Base-by-base conservation (phyloP, 1,284 basidiomycete genomes). In the Inonotus obliquus region DNA sequence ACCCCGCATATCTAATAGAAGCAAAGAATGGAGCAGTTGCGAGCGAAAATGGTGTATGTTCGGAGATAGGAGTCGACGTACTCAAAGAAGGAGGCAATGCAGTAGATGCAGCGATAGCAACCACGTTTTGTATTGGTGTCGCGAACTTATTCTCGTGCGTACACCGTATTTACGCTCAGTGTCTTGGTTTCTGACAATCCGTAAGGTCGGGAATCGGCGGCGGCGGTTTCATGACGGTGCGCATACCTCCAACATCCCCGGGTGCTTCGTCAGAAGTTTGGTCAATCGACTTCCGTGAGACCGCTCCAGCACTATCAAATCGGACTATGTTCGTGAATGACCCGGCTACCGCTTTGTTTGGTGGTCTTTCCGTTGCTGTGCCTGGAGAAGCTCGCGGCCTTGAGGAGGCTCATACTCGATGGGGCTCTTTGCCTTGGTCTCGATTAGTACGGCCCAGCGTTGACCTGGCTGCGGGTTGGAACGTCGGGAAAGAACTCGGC, bases 201-300 rank as follows among this genome's bases (percentile, higher is more conserved):
- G 19, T 39, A 55, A 91, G 90, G 4, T 88, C 89, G 14, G 89
- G 94, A 1, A 91, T 97, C 54, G 94, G 93, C 21, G 94, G 94
- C 1, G 95, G 94, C 29, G 95, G 95, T 0, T 95, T 96, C 71
- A 93, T 96, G 87, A 87, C 89, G 35, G 81, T 98, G 48, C 87
- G 93, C 21, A 77, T 95, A 7, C 92, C 94, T 5, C 80, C 83
- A 6, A 66, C 70, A 4, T 68, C 70, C 41, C 66, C 75, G 0
- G 76, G 76, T 45, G 73, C 69, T 1, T 67, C 73, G 27, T 88
- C 87, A 29, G 77, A 86, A 65, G 87, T 89, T 53, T 89, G 81
- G 72, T 85, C 85, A 2, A 81, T 98, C 60, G 92, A 97, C 76
- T 98, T 94, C 72, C 83, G 96, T 51, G 96, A 98, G 74, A 89